Conservation (phyloP, 208 protist genomes). For the Naegleria fowleri region DNA sequence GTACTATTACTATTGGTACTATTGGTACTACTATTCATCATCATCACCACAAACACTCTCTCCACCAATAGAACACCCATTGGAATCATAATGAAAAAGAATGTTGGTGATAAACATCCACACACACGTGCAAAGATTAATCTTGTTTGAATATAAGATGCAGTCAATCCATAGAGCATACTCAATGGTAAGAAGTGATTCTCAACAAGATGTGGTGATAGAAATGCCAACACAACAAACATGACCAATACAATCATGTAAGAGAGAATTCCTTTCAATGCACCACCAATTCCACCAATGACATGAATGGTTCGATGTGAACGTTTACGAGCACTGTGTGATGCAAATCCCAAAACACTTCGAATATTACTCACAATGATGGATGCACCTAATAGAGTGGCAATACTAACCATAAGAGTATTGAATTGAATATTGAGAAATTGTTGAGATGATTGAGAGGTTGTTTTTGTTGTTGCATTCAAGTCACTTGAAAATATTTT, state of each 20-base stretch:
- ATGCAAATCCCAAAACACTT: not conserved
- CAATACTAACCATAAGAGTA: not conserved
- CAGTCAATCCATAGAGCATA: not conserved
- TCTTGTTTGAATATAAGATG: conserved; percentile 18
- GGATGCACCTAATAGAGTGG: not conserved
- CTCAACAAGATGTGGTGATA: not conserved
- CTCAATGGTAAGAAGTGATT: not conserved
- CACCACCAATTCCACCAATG: conserved; percentile 12
- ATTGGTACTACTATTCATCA: not conserved
- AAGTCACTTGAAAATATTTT: not conserved
- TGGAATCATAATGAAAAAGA: not conserved
- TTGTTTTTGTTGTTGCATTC: too few relatives aligned
- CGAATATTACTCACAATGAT: not conserved
- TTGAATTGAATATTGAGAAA: not conserved
- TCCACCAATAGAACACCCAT: not conserved
- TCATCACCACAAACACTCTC: too few relatives aligned
- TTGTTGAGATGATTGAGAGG: too few relatives aligned
- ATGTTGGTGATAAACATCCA: not conserved
- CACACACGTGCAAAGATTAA: conserved; percentile 2
- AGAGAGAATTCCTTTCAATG: not conserved
- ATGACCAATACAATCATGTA: not conserved
- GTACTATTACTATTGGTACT: too few relatives aligned
- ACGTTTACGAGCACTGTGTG: not conserved
- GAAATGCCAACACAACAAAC: not conserved
- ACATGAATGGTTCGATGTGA: not conserved